Evolutionary conservation across 1,284 basidiomycete species (phyloP).

Genomic region (Pyrrhoderma lamaoense): DNA sequence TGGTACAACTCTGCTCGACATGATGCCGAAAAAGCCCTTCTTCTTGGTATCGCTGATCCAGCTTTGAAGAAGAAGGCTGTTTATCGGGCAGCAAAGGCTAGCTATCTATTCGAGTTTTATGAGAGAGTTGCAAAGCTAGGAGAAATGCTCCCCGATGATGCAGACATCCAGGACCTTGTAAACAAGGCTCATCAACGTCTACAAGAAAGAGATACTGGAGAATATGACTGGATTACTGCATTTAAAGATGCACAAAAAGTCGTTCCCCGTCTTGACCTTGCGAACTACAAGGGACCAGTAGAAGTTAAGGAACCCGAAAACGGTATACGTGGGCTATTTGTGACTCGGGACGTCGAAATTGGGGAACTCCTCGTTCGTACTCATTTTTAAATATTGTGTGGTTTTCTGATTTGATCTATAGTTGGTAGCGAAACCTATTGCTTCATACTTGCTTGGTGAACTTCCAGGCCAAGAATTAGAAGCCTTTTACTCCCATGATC

Average conservation of each 20-base stretch:
- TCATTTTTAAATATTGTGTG: neutral
- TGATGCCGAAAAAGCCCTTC: conserved; percentile 9
- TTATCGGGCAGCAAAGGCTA: conserved; percentile 7
- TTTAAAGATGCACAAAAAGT: neutral
- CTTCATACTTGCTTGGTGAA: neutral
- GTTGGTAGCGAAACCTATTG: conserved; percentile 10
- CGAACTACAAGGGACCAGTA: conserved; percentile 12
- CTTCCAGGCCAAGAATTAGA: neutral
- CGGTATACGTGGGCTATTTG: conserved; percentile 8
- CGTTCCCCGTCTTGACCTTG: conserved; percentile 1
- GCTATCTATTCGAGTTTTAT: conserved; percentile 3
- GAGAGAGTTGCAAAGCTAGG: neutral
- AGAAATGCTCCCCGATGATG: neutral
- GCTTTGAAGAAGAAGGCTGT: conserved; percentile 5
- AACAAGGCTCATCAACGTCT: conserved; percentile 2
- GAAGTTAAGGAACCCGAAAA: conserved; percentile 2
- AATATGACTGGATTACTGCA: conserved; percentile 10
- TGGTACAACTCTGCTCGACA: conserved; percentile 9
- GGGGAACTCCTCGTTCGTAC: conserved; percentile 14
- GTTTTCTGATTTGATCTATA: neutral
- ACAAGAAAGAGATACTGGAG: neutral
- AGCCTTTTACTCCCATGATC: conserved; percentile 2
- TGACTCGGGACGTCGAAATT: conserved; percentile 8
- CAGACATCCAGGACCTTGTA: neutral
- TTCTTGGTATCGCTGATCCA: neutral